These are phyloP conservation scores for Candolleomyces efflorescens DNA, from an alignment of 768 basidiomycete species.

Conservation along the genomic window DNA sequence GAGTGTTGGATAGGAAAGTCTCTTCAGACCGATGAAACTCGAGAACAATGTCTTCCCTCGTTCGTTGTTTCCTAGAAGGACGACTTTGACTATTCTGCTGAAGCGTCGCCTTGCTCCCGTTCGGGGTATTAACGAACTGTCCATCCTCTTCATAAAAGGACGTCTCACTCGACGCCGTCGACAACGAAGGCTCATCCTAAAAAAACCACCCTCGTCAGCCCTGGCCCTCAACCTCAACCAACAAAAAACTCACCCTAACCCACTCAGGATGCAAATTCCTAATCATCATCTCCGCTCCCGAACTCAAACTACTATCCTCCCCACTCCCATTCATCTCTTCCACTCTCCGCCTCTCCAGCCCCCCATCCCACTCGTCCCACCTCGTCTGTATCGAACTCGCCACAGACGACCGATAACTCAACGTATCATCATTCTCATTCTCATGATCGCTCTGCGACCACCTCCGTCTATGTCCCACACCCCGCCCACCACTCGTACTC, in stretches of 20 bases:
- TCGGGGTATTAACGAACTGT: background rate
- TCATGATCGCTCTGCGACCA: background rate
- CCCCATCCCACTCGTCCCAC: too few species aligned
- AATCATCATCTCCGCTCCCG: background rate
- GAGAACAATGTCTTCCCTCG: constrained; percentile 38
- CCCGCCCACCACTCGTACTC: too few species aligned
- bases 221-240: background rate
- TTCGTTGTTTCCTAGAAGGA: background rate
- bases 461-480: too few species aligned
- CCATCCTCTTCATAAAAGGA: background rate
- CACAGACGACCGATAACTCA: background rate
- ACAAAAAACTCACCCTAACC: background rate
- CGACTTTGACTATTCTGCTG: background rate
- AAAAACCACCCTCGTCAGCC: too few species aligned
- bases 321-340: background rate
- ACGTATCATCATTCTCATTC: too few species aligned
- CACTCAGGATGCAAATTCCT: constrained; percentile 1
- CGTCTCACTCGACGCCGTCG: background rate
- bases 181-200: background rate
- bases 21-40: constrained; percentile 69
- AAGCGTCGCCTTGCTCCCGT: background rate
- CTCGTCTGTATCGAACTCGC: background rate
- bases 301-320: background rate
- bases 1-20: constrained; percentile 61
- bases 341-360: background rate